A percentile compares a stretch with the other conserved stretches of the same genome.
Conservation (phyloP, 352 stramenopile species). For the Globisporangium orthogonon region DNA sequence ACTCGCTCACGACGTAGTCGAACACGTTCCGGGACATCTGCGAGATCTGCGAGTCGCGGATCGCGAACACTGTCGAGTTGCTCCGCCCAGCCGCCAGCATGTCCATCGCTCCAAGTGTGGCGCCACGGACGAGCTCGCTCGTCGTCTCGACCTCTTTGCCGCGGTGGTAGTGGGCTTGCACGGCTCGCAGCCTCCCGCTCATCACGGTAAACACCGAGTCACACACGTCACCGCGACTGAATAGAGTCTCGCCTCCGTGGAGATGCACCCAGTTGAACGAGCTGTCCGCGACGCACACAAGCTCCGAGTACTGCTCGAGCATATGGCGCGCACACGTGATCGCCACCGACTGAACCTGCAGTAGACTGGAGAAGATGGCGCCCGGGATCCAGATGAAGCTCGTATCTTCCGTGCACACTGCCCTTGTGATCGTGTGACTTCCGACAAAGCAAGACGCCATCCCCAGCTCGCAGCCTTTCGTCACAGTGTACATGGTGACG, state of each 20-base stretch:
- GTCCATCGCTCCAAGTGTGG: constrained; percentile 75
- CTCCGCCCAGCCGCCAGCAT: constrained; percentile 70
- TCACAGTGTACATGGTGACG: constrained; percentile 42
- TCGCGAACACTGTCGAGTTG: constrained; percentile 80
- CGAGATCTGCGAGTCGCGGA: constrained; percentile 84
- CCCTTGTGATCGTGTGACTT: constrained; percentile 28
- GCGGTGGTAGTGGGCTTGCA: constrained; percentile 56
- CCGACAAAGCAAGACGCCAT: constrained; percentile 65
- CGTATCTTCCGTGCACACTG: constrained; percentile 41
- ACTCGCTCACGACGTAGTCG: constrained; percentile 69
- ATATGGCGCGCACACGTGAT: constrained; percentile 53
- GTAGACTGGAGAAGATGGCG: constrained; percentile 44
- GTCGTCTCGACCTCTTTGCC: constrained; percentile 69
- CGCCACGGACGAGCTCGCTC: constrained; percentile 72
- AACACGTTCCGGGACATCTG: constrained; percentile 85
- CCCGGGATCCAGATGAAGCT: constrained; percentile 53
- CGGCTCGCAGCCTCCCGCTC: constrained; percentile 64
- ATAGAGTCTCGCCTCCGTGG: constrained; percentile 74
- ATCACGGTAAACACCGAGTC: constrained; percentile 81
- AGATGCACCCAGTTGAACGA: constrained; percentile 84
- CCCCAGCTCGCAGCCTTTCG: constrained; percentile 58
- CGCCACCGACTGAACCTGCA: constrained; percentile 45
- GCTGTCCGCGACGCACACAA: constrained; percentile 69
- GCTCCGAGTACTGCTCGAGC: constrained; percentile 59
- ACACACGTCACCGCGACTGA: constrained; percentile 67